These are phyloP conservation scores for Onygenales sp. DNA, from an alignment of 2,329 filamentous ascomycete species.

Conservation along the genomic window DNA sequence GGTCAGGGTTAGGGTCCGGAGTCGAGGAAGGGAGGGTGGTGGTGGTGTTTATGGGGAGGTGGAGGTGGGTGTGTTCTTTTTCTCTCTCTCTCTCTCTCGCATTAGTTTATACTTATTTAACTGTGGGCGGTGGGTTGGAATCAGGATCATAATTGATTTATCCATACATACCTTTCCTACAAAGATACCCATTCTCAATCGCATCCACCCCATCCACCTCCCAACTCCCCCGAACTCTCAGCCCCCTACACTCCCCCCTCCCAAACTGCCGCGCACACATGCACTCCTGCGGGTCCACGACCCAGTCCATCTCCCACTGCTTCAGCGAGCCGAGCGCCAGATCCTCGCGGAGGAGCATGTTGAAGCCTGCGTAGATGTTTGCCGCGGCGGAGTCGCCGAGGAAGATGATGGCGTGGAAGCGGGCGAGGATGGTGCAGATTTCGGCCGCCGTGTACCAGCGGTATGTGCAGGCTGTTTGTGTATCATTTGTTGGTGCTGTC, in stretches of 20 bases:
- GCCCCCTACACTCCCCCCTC: conserved; percentile 20
- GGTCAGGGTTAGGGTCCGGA: too few species aligned
- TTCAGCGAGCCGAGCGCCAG: conserved; percentile 30
- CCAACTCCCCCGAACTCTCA: conserved; percentile 18
- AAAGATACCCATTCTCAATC: conserved; percentile 12
- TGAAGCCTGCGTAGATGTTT: conserved; percentile 36
- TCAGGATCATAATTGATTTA: too few species aligned
- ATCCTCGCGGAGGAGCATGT: conserved; percentile 35
- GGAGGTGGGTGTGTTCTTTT: too few species aligned
- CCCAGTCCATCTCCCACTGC: conserved; percentile 29
- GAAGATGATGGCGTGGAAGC: conserved; percentile 34
- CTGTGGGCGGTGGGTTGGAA: too few species aligned
- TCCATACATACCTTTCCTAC: conserved; percentile 13
- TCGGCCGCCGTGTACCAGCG: conserved; percentile 34
- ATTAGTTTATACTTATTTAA: too few species aligned
- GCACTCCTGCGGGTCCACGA: conserved; percentile 17
- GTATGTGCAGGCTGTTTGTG: conserved; percentile 29
- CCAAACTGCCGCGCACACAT: conserved; percentile 34
- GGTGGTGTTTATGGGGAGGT: too few species aligned
- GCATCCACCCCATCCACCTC: conserved; percentile 13
- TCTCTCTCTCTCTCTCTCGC: too few species aligned
- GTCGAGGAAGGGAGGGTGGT: too few species aligned
- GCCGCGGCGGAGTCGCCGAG: conserved; percentile 32
- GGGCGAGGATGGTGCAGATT: conserved; percentile 36
- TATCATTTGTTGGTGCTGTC: neutral